phyloP scores from a whole-genome alignment of 129 eudicot genomes.

The Lonicera japonica region DNA sequence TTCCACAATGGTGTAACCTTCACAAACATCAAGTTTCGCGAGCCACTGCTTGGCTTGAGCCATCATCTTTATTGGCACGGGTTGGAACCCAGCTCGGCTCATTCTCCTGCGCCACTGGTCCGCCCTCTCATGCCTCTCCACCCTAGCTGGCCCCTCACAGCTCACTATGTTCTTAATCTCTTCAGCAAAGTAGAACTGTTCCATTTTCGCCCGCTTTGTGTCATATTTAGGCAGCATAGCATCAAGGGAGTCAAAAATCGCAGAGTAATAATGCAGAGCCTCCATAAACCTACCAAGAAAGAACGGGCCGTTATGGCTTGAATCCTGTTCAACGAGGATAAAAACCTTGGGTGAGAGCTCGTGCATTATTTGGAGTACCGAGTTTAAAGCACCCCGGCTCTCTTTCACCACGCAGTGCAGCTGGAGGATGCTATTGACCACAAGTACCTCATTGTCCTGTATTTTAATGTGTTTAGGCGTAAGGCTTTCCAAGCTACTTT shows the following conservation, averaged over 20 bases:
- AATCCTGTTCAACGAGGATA: conserved; percentile 71
- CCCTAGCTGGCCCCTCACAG: conserved; percentile 76
- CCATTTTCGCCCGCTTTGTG: conserved; percentile 61
- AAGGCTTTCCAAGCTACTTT: conserved; percentile 60
- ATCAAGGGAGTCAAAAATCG: conserved; percentile 66
- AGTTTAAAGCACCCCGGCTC: conserved; percentile 72
- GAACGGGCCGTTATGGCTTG: conserved; percentile 73
- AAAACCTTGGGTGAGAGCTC: conserved; percentile 60
- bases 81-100: conserved; percentile 80
- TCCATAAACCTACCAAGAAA: conserved; percentile 77
- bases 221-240: conserved; percentile 60
- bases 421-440: conserved; percentile 58
- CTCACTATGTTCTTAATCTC: conserved; percentile 80
- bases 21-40: conserved; percentile 37
- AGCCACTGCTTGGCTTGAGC: conserved; percentile 60
- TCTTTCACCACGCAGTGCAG: conserved; percentile 77
- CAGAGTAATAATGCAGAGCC: conserved; percentile 73
- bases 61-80: conserved; percentile 36
- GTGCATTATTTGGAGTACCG: conserved; percentile 60
- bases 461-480: conserved; percentile 48
- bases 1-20: conserved; percentile 60
- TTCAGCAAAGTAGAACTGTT: conserved; percentile 64
- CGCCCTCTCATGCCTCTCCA: conserved; percentile 77
- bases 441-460: conserved; percentile 45
- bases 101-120: conserved; percentile 88